Base-by-base conservation (phyloP, 345 rosid species). In the Citrus australasica region DNA sequence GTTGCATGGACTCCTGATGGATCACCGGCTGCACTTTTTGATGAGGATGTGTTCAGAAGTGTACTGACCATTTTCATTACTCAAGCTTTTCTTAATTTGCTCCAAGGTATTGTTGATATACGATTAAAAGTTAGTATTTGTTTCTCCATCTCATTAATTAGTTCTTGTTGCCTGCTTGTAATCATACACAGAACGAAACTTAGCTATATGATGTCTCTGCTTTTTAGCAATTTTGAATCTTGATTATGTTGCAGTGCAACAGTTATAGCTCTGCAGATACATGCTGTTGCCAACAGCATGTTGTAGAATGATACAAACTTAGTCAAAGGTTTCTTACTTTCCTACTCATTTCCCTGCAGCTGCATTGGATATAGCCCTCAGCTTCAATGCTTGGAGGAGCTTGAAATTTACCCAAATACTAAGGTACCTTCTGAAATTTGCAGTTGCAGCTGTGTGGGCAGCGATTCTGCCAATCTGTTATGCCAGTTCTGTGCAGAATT, bases 61-160 rank as follows among this genome's bases (percentile, higher is more conserved):
- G 92, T 96, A 38, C 69, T 92, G 86, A 96, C 90, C 86, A 90
- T 96, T 76, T 96, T 96, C 86, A 83, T 94, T 79, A 96, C 98
- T 71, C 86, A 89, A 67, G 92, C 98, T 83, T 89, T 96, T 83
- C 98, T 96, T 80, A 90, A 92, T 87, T 83, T 92, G 77, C 83
- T 96, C 76, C 94, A 88, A 91, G 98, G 99, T 94, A 87, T 48
- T 63, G 68, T 51, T 9, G 25, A 75, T 67, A 33, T 51, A 19
- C 2, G 27, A 19, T 79, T 72, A 67, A 14, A 6, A 59, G 27
- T 55, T 73, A 22, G 28, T 68, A 24, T 82, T 56, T 35, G 42
- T 32, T 69, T 68, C 27, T 63, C 25, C 9, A 0, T 42, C 24
- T 37, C 30, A 72, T 66, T 79, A 17, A 60, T 69, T 69, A 28